Evolutionary conservation across 2,329 filamentous ascomycete genomes (phyloP), one percentile per base, ranked within the genome.

Genomic region (Rugonectria rugulosa): DNA sequence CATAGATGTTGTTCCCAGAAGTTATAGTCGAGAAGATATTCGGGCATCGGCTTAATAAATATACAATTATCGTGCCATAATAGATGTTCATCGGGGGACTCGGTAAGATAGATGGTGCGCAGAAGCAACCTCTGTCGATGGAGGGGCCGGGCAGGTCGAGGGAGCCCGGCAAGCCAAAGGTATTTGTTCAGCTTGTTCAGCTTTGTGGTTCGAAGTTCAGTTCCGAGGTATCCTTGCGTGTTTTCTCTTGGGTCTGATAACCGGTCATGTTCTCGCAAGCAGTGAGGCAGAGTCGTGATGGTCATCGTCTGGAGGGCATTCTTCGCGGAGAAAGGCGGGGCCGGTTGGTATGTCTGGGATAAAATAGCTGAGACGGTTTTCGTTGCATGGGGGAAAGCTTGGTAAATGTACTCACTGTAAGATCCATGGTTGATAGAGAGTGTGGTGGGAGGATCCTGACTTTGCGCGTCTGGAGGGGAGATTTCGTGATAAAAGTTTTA

Each of bases 151-250:
- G 51, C 41, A 6, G 51, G 47, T 14, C 47, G 44, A 5, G 47
- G 52, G 17, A 59, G 37, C n/a, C 56, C 52, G 4, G 56, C 47
- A n/a, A 59, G 42, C 56, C 56, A 59, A n/a, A 56, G 41, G 12
- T 47, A 41, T 2, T 10, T 2, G 21, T 56, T 31, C 23, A 56
- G 32, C 2, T 12, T 43, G 19, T 42, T 21, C 10, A 59, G 40
- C n/a, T 26, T 40, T 5, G 44, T 42, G 5, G 57, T 53, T 17
- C 15, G 7, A 17, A 36, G 32, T 5, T 36, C 32, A 6, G 15
- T 36, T 6, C 5, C 15, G 5, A 36, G 32, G 6, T 19, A 36
- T 4, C 5, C 14, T 10, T 36, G 7, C 5, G 32, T 36, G n/a
- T 36, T n/a, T 36, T 19, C 5, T 36, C 32, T 36, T n/a, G 14